Base-by-base conservation (phyloP, 2,329 filamentous ascomycete genomes). In the Aureobasidium melanogenum region DNA sequence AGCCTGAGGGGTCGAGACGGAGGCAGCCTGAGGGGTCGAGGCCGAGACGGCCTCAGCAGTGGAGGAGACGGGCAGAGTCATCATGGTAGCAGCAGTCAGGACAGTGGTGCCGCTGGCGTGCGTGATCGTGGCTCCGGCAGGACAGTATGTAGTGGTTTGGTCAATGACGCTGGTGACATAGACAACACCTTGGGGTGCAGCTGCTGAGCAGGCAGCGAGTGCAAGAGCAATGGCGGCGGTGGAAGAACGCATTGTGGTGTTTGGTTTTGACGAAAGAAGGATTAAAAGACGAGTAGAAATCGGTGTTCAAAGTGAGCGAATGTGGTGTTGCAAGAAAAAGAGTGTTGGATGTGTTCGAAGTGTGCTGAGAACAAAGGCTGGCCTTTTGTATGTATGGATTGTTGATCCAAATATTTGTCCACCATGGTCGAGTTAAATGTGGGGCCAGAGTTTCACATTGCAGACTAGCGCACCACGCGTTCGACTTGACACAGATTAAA, bases 31-130 rank as follows among this genome's bases (percentile, higher is more conserved):
- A 15, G 44, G 24, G 17, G 44, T 47, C 22, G 44, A 47, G 28
- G 10, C 17, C 12, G 28, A 12, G 9, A 26, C 36, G 32, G 47
- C 47, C 8, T 50, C 51, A 32, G 51, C 26, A 26, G 22, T 26
- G 6, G 41, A 44, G 22, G 32, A 36, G 32, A 36, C 32, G 32
- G 32, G 32, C 32, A 36, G 32, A 36, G 32, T 36, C 32, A 36
- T 36, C 32, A 44, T 26, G 14, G 41, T 26, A 26, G 41, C 22
- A 43, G 39, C 39, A 41, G 56, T 59, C 22, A 59, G n/a, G 12
- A 59, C 56, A 6, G 56, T 59, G 32, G 56, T 59, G 22, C 56
- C 56, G 44, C 32, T 39, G 15, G 56, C 56, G 32, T 59, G 56
- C 6, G 44, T 50, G 32, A 50, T 50, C 1, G 43, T 59, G 4